Evolutionary conservation across 306 rosid species (phyloP).

Genomic region (Alnus rubra): DNA sequence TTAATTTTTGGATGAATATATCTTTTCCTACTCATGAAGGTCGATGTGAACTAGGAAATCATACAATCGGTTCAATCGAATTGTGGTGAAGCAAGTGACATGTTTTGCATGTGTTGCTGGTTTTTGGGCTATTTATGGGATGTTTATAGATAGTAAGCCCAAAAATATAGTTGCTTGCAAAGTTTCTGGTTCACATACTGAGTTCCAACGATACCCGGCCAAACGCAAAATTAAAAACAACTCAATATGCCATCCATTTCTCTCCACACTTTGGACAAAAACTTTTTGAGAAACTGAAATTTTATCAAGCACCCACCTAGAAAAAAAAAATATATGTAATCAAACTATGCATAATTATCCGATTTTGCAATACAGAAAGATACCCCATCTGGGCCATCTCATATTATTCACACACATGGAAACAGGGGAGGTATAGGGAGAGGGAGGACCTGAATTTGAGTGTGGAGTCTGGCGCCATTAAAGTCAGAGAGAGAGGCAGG

Average conservation of each 20-base stretch:
- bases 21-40: neutral
- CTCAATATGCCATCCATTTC: neutral
- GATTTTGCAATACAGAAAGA: too few relatives aligned
- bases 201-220: neutral
- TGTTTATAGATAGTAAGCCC: neutral
- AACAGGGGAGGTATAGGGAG: constrained; percentile 1
- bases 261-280: neutral
- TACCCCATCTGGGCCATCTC: too few relatives aligned
- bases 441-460: constrained; percentile 70
- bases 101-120: neutral
- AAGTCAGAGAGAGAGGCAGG: constrained; percentile 90
- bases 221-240: neutral
- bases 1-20: neutral
- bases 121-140: neutral
- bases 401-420: neutral
- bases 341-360: neutral
- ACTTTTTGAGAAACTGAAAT: neutral
- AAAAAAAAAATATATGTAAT: neutral
- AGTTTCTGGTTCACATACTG: neutral
- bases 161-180: neutral
- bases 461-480: constrained; percentile 66
- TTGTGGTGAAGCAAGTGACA: neutral
- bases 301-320: neutral
- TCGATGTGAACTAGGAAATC: neutral
- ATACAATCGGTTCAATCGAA: neutral